These are phyloP conservation scores for Candida schatavii DNA, from an alignment of 805 yeast species.

Conservation along the genomic window DNA sequence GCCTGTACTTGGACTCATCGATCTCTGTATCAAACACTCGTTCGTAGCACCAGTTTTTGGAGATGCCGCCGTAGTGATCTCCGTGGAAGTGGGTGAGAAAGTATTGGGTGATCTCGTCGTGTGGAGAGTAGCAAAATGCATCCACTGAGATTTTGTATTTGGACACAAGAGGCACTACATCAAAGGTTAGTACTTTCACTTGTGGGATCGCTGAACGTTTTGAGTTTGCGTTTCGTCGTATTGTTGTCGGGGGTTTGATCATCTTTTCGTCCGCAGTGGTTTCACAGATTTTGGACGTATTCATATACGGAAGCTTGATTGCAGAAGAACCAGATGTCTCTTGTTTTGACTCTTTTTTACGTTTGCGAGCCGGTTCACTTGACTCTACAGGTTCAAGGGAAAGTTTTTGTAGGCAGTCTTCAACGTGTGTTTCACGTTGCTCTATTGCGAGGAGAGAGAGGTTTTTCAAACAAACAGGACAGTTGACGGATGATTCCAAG, in stretches of 20 bases:
- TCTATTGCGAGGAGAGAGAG: neutral
- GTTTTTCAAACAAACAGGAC: neutral
- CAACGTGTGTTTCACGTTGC: neutral
- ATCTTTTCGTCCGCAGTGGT: conserved; percentile 2
- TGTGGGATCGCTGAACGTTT: conserved; percentile 46
- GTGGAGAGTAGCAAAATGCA: conserved; percentile 55
- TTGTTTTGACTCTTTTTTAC: too few species aligned
- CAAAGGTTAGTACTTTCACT: conserved; percentile 51
- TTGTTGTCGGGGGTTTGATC: conserved; percentile 10
- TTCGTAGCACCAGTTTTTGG: conserved; percentile 65
- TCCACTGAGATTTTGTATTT: conserved; percentile 54
- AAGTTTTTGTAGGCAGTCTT: conserved; percentile 1
- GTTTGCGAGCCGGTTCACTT: too few species aligned
- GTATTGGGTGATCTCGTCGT: conserved; percentile 48
- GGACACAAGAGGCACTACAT: conserved; percentile 8
- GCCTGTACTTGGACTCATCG: conserved; percentile 35
- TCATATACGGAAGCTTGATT: conserved; percentile 6
- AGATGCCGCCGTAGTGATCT: conserved; percentile 89
- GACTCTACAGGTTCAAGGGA: too few species aligned
- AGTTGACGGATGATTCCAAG: conserved; percentile 1
- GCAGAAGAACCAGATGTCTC: too few species aligned
- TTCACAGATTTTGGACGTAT: neutral
- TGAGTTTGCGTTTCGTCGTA: conserved; percentile 14
- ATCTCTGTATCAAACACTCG: conserved; percentile 28
- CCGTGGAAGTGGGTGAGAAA: conserved; percentile 85